Conservation (phyloP, 208 protist species). For the Acanthamoeba triangularis region DNA sequence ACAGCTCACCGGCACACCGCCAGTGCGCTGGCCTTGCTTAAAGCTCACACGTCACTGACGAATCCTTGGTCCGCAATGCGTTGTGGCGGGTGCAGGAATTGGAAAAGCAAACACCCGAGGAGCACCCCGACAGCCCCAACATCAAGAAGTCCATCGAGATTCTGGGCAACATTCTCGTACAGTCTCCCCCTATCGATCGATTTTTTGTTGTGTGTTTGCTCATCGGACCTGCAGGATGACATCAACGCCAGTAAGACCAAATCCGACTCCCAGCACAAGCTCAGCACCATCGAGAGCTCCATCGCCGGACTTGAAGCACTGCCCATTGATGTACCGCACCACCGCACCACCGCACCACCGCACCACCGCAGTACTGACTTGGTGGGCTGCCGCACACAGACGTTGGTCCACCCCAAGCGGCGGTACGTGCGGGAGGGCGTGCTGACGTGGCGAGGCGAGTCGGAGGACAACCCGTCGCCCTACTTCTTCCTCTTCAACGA, state of each 20-base stretch:
- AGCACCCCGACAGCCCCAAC: constrained; percentile 27
- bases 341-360: too few relatives aligned
- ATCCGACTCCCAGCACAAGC: constrained; percentile 5
- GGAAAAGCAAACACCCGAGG: constrained; percentile 23
- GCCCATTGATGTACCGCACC: constrained; percentile 45
- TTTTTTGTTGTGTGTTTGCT: too few relatives aligned
- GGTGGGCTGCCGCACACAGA: not conserved
- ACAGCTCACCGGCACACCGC: too few relatives aligned
- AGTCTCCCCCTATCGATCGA: too few relatives aligned
- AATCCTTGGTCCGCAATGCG: not conserved
- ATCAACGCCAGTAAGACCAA: constrained; percentile 52
- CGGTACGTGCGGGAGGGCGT: constrained; percentile 46
- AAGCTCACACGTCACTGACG: not conserved
- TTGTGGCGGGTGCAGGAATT: not conserved
- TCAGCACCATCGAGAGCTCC: constrained; percentile 37
- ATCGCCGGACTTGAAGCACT: constrained; percentile 7
- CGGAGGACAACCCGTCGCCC: constrained; percentile 37
- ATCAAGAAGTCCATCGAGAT: not conserved
- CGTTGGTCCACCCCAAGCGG: constrained; percentile 66
- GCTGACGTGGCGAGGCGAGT: constrained; percentile 55
- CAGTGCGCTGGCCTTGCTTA: not conserved
- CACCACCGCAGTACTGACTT: not conserved
- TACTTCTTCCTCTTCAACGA: constrained; percentile 77
- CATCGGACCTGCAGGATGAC: not conserved
- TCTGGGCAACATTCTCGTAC: constrained; percentile 24